A percentile compares a stretch with the other conserved stretches of the same genome.
Conservation (phyloP, 148 eudicot genomes). For the Suaeda aralocaspica region DNA sequence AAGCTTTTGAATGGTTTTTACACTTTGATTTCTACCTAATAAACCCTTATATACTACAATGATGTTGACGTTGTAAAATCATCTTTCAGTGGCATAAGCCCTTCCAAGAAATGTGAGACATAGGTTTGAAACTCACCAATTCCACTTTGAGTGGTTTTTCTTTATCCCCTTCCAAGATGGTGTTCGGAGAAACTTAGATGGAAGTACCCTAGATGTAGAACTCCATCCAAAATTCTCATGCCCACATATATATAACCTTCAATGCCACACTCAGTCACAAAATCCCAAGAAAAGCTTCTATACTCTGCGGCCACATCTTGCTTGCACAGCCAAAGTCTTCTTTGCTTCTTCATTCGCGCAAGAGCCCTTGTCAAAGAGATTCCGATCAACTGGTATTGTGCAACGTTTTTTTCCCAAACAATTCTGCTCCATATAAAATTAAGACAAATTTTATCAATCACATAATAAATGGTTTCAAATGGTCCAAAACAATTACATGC, state of each 20-base stretch:
- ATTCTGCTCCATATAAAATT: conserved; percentile 9
- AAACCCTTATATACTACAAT: not conserved
- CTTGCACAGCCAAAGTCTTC: conserved; percentile 23
- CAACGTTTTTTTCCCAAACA: conserved; percentile 25
- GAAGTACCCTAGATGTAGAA: too few relatives aligned
- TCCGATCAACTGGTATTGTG: conserved; percentile 17
- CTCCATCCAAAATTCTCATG: too few relatives aligned
- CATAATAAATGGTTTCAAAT: not conserved
- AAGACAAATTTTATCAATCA: not conserved
- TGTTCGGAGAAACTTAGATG: too few relatives aligned
- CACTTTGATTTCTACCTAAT: not conserved
- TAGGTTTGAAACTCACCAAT: too few relatives aligned
- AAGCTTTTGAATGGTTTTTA: not conserved
- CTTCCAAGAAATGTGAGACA: too few relatives aligned
- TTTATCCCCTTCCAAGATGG: too few relatives aligned
- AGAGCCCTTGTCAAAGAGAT: conserved; percentile 15
- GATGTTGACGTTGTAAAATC: too few relatives aligned
- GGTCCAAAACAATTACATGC: too few relatives aligned
- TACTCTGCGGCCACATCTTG: conserved; percentile 20
- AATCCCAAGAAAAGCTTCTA: not conserved
- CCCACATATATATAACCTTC: not conserved
- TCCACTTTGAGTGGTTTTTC: too few relatives aligned
- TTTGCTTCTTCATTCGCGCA: conserved; percentile 16
- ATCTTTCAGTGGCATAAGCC: too few relatives aligned
- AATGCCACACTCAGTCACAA: not conserved